Percentiles rank a stretch among this genome's conserved stretches.
Conservation (phyloP, 2,329 filamentous ascomycete species). For the Rutstroemia sp. region DNA sequence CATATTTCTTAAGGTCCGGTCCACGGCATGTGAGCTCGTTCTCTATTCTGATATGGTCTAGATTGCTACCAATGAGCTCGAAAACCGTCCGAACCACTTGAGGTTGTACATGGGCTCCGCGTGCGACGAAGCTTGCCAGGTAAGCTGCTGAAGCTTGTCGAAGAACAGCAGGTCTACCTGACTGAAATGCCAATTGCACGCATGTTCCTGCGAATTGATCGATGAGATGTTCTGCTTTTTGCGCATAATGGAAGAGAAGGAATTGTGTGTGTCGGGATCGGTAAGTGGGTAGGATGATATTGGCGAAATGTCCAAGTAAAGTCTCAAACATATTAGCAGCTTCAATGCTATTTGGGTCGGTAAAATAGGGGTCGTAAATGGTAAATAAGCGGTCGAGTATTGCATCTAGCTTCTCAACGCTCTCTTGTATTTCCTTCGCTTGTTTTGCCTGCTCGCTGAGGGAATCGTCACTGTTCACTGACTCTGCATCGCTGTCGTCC, state of each 20-base stretch:
- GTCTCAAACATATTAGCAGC: constrained; percentile 70
- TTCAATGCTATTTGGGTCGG: constrained; percentile 57
- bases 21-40: constrained; percentile 71
- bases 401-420: constrained; percentile 84
- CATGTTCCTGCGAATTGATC: constrained; percentile 78
- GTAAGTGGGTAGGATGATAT: constrained; percentile 82
- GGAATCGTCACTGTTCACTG: constrained; percentile 63
- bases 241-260: constrained; percentile 89
- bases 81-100: constrained; percentile 78
- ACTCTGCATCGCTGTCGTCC: constrained; percentile 61
- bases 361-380: constrained; percentile 69
- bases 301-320: constrained; percentile 77
- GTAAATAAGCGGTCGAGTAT: constrained; percentile 84
- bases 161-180: constrained; percentile 56
- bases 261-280: constrained; percentile 93
- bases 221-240: constrained; percentile 69
- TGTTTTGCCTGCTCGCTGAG: constrained; percentile 55
- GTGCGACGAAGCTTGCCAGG: constrained; percentile 86
- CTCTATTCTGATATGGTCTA: constrained; percentile 65
- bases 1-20: constrained; percentile 66
- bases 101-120: constrained; percentile 73
- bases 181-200: constrained; percentile 61
- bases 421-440: constrained; percentile 67
- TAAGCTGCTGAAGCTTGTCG: constrained; percentile 87
- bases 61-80: constrained; percentile 66